Base-by-base conservation (phyloP, 2,329 filamentous ascomycete species). In the Stachybotrys elegans region DNA sequence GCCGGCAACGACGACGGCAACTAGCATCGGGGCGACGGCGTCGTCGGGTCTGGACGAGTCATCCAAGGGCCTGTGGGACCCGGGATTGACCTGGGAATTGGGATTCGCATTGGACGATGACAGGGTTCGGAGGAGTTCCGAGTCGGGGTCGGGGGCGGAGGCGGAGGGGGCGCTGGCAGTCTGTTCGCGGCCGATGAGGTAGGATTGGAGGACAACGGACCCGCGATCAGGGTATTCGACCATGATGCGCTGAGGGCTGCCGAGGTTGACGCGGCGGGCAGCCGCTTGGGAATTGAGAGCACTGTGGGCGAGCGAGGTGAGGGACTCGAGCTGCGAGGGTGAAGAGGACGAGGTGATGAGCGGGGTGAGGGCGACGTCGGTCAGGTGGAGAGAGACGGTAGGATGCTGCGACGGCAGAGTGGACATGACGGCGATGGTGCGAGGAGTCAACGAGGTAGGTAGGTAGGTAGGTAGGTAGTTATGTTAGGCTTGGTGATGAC, bases 331-430 rank as follows among this genome's bases (percentile, higher is more conserved):
- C 43, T 71, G 69, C 6, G 62, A 58, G 43, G 62, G 61, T 19
- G 67, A 66, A 42, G 62, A 65, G 45, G 74, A 71, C 22, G 75
- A 78, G 17, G 74, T 75, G 56, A 83, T 70, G 51, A 83, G 70
- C 23, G 79, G 76, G 5, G 75, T 78, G 51, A 79, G 71, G 47
- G 73, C 65, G 47, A 71, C 65, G 67, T 82, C 79, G 51, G 75
- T 71, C 47, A 83, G 72, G 67, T 80, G 75, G 48, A 79, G 67
- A 51, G 73, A 68, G 43, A 80, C 68, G 46, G 65, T 60, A 27
- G 75, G 75, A 59, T 76, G 69, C 52, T 76, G 69, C 9, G 66
- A 65, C 40, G 73, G 73, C 40, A 68, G 62, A 49, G 54, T 58
- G 35, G 63, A 54, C 65, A 68, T 68, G 53, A 48, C 55, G 57